phyloP scores from a whole-genome alignment of 805 yeast species.

The Hanseniaspora lachancei region DNA sequence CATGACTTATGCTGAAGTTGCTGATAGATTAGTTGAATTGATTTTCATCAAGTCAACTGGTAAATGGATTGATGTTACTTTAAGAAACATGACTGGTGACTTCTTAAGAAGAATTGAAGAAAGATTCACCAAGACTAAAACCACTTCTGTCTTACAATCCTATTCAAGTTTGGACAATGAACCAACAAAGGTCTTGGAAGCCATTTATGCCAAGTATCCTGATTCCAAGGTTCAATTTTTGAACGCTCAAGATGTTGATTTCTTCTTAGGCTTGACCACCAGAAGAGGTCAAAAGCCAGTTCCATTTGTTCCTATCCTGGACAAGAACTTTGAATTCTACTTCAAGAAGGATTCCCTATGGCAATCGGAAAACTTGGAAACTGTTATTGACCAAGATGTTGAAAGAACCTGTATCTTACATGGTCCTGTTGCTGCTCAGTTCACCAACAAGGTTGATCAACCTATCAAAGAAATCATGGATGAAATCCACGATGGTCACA shows the following conservation, averaged over 20 bases:
- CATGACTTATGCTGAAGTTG: conserved; percentile 90
- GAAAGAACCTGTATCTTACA: conserved; percentile 98
- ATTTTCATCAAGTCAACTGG: conserved; percentile 64
- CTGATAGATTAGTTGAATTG: conserved; percentile 74
- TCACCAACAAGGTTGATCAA: conserved; percentile 72
- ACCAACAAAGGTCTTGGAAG: conserved; percentile 50
- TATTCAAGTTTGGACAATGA: conserved; percentile 45
- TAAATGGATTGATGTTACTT: conserved; percentile 78
- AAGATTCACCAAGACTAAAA: conserved; percentile 57
- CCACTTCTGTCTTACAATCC: conserved; percentile 61
- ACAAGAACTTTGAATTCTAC: conserved; percentile 86
- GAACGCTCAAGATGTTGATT: conserved; percentile 91
- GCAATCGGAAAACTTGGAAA: conserved; percentile 96
- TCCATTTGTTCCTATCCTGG: conserved; percentile 91
- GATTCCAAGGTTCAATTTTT: conserved; percentile 67
- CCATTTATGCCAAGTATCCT: conserved; percentile 57
- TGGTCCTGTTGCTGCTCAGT: conserved; percentile 97
- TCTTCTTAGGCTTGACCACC: conserved; percentile 69
- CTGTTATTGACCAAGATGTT: conserved; percentile 91
- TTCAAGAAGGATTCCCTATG: conserved; percentile 98
- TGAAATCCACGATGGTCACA: conserved; percentile 80
- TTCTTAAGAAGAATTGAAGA: conserved; percentile 92
- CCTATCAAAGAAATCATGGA: conserved; percentile 88
- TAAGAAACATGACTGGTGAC: conserved; percentile 77
- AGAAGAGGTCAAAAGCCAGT: conserved; percentile 90